Evolutionary conservation across 306 rosid species (phyloP), one percentile per base, ranked within the genome.

Genomic region (Parietaria judaica): DNA sequence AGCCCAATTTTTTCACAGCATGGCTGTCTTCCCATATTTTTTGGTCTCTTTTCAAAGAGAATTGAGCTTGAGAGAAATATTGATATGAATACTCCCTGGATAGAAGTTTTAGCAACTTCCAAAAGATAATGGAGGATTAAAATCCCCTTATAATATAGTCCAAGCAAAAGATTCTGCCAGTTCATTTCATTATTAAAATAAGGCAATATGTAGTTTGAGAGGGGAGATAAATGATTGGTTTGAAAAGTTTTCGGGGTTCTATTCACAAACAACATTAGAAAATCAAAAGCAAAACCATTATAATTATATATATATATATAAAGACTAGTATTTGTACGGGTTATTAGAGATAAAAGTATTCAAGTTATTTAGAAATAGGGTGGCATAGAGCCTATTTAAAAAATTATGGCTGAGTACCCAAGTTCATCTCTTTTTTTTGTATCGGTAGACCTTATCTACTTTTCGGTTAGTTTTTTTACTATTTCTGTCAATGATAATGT

Each of bases 161-260:
- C 71, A 45, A 82, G 75, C 85, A 72, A 91, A 87, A 86, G 98
- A 88, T 88, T 91, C 85, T 80, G 96, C 89, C 96, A 92, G 96
- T 71, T 92, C 95, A 88, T 80, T 70, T 53, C 37, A 23, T 72
- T 59, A 61, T 70, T 64, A 65, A 66, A 78, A 82, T 70, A 78
- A 70, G 54, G 61, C 51, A 78, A 60, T 56, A 56, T 86, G 94
- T 82, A 76, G 82, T 82, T 76, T 56, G 65, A 78, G 74, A 66
- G 76, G 95, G 88, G 95, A 76, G 88, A 88, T 67, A 43, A 85
- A 85, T 88, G 86, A 88, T 92, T 88, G 96, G 73, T 66, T 68
- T 73, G 79, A 61, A 80, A 70, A 80, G 71, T 78, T 57, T 76
- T 75, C 72, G 74, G 65, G 76, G 65, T 78, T 79, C 73, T 46